phyloP scores from a whole-genome alignment of 306 rosid species.

The Cucumis sativus region Cucumber_9930_V3 NC_026655.2:23650501-23651000 shows the following conservation, averaged over 20 bases:
- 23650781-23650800: conserved; percentile 45
- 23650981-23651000: conserved; percentile 65
- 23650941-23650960: conserved; percentile 43
- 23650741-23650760: conserved; percentile 49
- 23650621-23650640: conserved; percentile 82
- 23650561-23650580: conserved; percentile 36
- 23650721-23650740: conserved; percentile 60
- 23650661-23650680: conserved; percentile 36
- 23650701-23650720: conserved; percentile 60
- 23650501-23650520: conserved; percentile 67
- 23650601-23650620: conserved; percentile 59
- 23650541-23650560: conserved; percentile 70
- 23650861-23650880: conserved; percentile 49
- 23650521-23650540: conserved; percentile 49
- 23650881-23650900: conserved; percentile 32
- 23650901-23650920: conserved; percentile 51
- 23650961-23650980: conserved; percentile 48
- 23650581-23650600: conserved; percentile 27
- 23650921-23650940: conserved; percentile 84
- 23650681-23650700: conserved; percentile 73
- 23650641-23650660: conserved; percentile 50
- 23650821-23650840: conserved; percentile 53
- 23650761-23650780: conserved; percentile 51
- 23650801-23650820: conserved; percentile 56
- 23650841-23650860: conserved; percentile 57